These are phyloP conservation scores for Trypanosoma melophagium DNA, from an alignment of 208 protist genomes.

Conservation along the genomic window DNA sequence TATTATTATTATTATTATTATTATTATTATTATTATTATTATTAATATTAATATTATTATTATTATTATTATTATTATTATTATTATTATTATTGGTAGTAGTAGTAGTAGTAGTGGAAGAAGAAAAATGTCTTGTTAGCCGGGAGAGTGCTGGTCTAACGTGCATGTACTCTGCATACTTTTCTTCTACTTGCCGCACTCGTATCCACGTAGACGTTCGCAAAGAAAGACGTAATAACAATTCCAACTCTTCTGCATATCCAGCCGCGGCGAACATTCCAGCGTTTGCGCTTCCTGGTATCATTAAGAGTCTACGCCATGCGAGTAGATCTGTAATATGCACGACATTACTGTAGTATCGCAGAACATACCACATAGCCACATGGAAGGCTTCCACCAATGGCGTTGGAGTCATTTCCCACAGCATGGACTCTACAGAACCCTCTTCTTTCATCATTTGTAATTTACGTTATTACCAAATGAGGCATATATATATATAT, in stretches of 20 bases:
- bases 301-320: slow-evolving; percentile 24
- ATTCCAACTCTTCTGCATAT: slow-evolving; percentile 39
- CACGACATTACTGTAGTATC: slow-evolving; percentile 36
- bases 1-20: no score
- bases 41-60: background rate
- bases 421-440: background rate
- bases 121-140: background rate
- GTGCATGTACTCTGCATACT: slow-evolving; percentile 58
- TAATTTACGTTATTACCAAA: no score
- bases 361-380: slow-evolving; percentile 52
- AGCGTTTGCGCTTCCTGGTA: background rate
- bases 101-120: no score
- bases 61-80: no score
- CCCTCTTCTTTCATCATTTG: background rate
- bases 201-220: slow-evolving; percentile 42
- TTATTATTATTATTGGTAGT: no score
- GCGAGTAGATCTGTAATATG: slow-evolving; percentile 33
- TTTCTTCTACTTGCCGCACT: slow-evolving; percentile 37
- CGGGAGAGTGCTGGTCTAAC: slow-evolving; percentile 38
- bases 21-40: background rate
- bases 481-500: slow-evolving; percentile 11
- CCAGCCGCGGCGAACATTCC: background rate
- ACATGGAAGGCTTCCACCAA: slow-evolving; percentile 53
- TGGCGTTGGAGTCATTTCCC: background rate
- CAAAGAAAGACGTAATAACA: slow-evolving; percentile 59